A percentile compares a stretch with the other conserved stretches of the same genome.
These are phyloP conservation scores for Aplosporella prunicola DNA, from an alignment of 2,329 filamentous ascomycete species.

Conservation along the genomic window DNA sequence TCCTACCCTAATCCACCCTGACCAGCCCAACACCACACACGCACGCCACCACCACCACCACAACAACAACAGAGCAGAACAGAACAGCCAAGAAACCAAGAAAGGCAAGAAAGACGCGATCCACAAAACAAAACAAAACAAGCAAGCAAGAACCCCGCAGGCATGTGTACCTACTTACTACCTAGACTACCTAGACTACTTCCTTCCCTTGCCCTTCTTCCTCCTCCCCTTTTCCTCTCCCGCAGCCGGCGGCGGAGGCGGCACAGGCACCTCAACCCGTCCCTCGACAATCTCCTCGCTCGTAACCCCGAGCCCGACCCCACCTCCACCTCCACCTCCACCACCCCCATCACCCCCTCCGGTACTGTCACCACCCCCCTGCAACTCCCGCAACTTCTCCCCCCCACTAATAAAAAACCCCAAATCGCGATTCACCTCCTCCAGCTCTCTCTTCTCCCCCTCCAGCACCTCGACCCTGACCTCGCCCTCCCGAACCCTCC, in stretches of 20 bases:
- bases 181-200: no score
- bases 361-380: constrained; percentile 56
- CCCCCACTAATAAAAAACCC: constrained; percentile 79
- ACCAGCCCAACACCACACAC: no score
- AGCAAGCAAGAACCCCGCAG: no score
- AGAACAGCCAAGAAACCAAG: no score
- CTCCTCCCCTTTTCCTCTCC: constrained; percentile 22
- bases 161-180: no score
- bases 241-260: constrained; percentile 14
- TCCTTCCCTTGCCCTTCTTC: constrained; percentile 16
- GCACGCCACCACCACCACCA: no score
- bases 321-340: constrained; percentile 45
- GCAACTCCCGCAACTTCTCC: constrained; percentile 66
- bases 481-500: constrained; percentile 49
- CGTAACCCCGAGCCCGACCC: background rate
- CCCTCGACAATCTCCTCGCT: constrained; percentile 13
- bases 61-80: no score
- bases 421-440: constrained; percentile 79
- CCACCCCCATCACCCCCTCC: constrained; percentile 57
- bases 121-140: no score
- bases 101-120: no score
- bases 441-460: constrained; percentile 58
- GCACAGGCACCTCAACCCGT: constrained; percentile 21
- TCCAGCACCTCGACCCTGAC: constrained; percentile 32
- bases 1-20: no score